Evolutionary conservation across 1,139 yeast genomes (phyloP).

Genomic region (Hansenula lynferdii): DNA sequence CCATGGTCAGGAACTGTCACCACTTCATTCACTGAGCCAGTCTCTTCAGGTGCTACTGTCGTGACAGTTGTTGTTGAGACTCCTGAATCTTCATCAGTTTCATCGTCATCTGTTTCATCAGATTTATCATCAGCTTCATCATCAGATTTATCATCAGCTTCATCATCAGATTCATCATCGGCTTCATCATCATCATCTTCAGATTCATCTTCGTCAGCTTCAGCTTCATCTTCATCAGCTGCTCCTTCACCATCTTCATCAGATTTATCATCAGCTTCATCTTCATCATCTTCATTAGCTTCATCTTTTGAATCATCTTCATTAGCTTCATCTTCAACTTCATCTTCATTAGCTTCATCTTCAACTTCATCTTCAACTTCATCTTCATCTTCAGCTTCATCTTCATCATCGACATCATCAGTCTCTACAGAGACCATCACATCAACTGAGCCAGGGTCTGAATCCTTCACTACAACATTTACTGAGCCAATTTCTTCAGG

Average conservation of each 20-base stretch:
- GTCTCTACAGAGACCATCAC: conserved; percentile 6
- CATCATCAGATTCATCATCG: background rate
- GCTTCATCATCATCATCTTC: background rate
- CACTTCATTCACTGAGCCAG: background rate
- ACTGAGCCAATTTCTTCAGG: conserved; percentile 7
- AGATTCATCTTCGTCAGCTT: background rate
- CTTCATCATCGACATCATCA: too few species aligned
- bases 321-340: background rate
- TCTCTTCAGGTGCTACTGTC: background rate
- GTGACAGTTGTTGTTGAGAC: background rate
- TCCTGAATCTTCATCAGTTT: background rate
- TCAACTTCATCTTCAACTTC: background rate
- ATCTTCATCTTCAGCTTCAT: background rate
- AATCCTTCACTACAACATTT: conserved; percentile 4
- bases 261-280: background rate
- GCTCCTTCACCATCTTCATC: background rate
- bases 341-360: background rate
- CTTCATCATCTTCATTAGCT: too few species aligned
- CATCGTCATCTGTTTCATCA: background rate
- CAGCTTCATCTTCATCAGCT: background rate
- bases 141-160: too few species aligned
- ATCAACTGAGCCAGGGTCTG: conserved; percentile 3
- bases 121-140: background rate
- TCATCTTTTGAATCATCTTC: background rate
- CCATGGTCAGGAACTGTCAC: too few species aligned